phyloP scores from a whole-genome alignment of 306 rosid genomes.

The Cyclanthera cordifolia region DNA sequence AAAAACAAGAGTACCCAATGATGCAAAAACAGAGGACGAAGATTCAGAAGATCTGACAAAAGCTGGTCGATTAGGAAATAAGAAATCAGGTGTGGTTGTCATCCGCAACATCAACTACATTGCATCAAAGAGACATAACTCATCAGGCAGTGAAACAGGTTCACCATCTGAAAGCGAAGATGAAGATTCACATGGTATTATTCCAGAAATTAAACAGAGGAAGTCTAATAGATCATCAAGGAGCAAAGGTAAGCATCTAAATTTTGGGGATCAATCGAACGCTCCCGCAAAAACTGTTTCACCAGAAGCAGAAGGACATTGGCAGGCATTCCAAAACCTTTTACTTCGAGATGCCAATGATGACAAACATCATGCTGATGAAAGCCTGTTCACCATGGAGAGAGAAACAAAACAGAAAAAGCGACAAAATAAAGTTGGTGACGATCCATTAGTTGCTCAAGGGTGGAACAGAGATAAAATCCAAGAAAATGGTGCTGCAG shows the following conservation, averaged over 20 bases:
- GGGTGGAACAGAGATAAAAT: conserved; percentile 32
- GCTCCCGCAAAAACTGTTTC: conserved; percentile 35
- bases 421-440: conserved; percentile 29
- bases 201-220: conserved; percentile 17
- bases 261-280: conserved; percentile 31
- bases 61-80: conserved; percentile 45
- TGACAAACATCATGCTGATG: conserved; percentile 48
- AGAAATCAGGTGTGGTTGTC: conserved; percentile 71
- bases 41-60: conserved; percentile 46
- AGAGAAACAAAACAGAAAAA: conserved; percentile 33
- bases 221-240: conserved; percentile 38
- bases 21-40: conserved; percentile 43
- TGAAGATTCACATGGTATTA: conserved; percentile 23
- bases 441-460: conserved; percentile 59
- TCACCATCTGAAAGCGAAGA: conserved; percentile 56
- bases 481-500: conserved; percentile 35
- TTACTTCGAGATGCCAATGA: conserved; percentile 83
- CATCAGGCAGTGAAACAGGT: conserved; percentile 53
- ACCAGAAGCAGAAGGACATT: conserved; percentile 57
- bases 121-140: conserved; percentile 46
- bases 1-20: conserved; percentile 41
- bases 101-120: conserved; percentile 86
- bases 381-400: conserved; percentile 46
- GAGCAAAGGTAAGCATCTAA: conserved; percentile 33
- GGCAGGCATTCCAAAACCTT: conserved; percentile 88